Conservation (phyloP, 192 early-diverging fungal species). For the Linnemannia hyalina region DNA sequence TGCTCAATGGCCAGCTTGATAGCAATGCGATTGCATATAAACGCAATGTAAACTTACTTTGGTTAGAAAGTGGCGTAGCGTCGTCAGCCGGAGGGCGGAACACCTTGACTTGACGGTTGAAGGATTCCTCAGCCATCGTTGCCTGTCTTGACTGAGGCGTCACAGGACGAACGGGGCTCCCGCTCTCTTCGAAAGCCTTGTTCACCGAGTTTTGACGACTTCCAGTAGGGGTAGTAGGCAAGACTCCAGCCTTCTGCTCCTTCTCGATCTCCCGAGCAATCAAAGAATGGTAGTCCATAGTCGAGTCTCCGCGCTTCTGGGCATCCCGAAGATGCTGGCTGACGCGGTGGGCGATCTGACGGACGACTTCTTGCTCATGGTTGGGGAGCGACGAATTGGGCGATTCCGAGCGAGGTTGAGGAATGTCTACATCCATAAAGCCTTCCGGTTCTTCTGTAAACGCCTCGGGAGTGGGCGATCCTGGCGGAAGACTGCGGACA, state of each 20-base stretch:
- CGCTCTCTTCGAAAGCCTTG: slow-evolving; percentile 29
- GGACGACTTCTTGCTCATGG: slow-evolving; percentile 40
- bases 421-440: slow-evolving; percentile 30
- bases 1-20: background rate
- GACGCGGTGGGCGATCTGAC: slow-evolving; percentile 47
- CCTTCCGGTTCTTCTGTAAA: slow-evolving; percentile 43
- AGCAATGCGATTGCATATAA: background rate
- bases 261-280: slow-evolving; percentile 50
- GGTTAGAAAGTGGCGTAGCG: slow-evolving; percentile 41
- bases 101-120: slow-evolving; percentile 62
- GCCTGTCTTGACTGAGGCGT: background rate
- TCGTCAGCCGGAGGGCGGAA: slow-evolving; percentile 65
- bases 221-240: slow-evolving; percentile 37
- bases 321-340: slow-evolving; percentile 34
- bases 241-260: slow-evolving; percentile 37
- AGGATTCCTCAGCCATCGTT: slow-evolving; percentile 15
- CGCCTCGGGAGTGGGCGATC: background rate
- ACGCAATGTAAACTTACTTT: slow-evolving; percentile 35
- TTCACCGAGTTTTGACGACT: slow-evolving; percentile 42
- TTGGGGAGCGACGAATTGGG: slow-evolving; percentile 13
- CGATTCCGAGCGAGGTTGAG: slow-evolving; percentile 31
- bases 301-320: slow-evolving; percentile 38
- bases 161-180: background rate
- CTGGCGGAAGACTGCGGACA: slow-evolving; percentile 49
- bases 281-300: slow-evolving; percentile 36